phyloP scores from a whole-genome alignment of 306 rosid genomes.

The Comarum palustre region DNA sequence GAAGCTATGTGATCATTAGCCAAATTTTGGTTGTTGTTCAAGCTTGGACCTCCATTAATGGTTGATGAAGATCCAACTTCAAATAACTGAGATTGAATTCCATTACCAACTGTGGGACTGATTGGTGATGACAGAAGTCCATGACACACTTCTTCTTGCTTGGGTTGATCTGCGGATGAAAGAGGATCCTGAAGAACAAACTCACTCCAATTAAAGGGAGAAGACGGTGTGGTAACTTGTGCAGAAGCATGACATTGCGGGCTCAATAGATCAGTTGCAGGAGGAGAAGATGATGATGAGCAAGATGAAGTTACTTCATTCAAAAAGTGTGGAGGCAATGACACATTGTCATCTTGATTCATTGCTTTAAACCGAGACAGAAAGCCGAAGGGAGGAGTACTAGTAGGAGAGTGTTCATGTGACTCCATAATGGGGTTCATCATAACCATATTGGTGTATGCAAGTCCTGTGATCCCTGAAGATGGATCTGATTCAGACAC shows the following conservation, averaged over 20 bases:
- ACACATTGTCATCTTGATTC: conserved; percentile 31
- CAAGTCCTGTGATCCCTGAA: conserved; percentile 15
- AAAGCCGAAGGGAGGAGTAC: conserved; percentile 31
- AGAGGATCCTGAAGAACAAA: conserved; percentile 48
- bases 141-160: conserved; percentile 29
- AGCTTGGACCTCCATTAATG: conserved; percentile 19
- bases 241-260: conserved; percentile 30
- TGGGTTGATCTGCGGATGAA: conserved; percentile 32
- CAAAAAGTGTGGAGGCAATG: conserved; percentile 36
- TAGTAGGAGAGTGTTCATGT: conserved; percentile 19
- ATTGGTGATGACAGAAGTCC: conserved; percentile 26
- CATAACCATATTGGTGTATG: conserved; percentile 24
- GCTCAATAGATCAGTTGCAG: conserved; percentile 31
- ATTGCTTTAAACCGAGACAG: conserved; percentile 36
- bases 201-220: conserved; percentile 54
- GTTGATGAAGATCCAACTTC: conserved; percentile 31
- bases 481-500: conserved; percentile 32
- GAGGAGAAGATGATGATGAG: conserved; percentile 66
- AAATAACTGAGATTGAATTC: conserved; percentile 20
- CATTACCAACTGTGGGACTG: conserved; percentile 16
- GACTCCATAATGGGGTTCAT: conserved; percentile 29
- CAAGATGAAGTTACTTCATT: conserved; percentile 70
- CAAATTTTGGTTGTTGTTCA: conserved; percentile 25
- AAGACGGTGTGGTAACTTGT: conserved; percentile 33
- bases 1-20: conserved; percentile 19